A percentile compares a stretch with the other conserved stretches of the same genome.
Conservation (phyloP, 192 early-diverging fungal species). For the Thamnidium elegans region DNA sequence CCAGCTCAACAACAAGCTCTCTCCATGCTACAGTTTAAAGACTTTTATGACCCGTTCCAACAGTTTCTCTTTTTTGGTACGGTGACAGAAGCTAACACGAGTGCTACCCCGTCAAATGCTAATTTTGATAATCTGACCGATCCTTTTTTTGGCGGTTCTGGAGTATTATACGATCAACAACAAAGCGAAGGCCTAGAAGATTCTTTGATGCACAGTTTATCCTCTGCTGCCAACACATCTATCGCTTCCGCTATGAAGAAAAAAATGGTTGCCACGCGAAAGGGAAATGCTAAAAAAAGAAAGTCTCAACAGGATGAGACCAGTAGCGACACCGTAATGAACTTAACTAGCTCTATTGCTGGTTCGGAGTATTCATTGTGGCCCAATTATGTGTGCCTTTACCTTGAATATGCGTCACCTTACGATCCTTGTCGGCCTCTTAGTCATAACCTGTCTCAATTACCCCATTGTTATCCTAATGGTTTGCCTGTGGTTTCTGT, state of each 20-base stretch:
- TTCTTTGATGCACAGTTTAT: background rate
- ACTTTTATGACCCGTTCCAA: conserved; percentile 18
- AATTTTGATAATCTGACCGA: too few relatives aligned
- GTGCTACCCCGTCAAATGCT: background rate
- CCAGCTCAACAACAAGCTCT: conserved; percentile 12
- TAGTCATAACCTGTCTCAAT: conserved; percentile 27
- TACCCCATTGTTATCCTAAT: conserved; percentile 31
- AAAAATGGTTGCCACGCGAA: too few relatives aligned
- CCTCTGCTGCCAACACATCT: background rate
- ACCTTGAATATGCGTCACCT: conserved; percentile 28
- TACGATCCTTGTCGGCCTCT: conserved; percentile 28
- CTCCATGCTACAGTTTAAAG: conserved; percentile 26
- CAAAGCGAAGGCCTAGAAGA: too few relatives aligned
- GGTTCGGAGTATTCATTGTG: conserved; percentile 6
- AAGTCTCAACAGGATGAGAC: too few relatives aligned
- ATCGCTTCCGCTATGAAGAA: background rate
- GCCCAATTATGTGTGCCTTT: conserved; percentile 35
- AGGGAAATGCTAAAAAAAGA: too few relatives aligned
- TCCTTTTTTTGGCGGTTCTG: too few relatives aligned
- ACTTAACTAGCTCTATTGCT: too few relatives aligned
- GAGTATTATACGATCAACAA: background rate
- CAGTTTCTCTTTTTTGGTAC: conserved; percentile 17
- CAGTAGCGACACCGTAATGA: too few relatives aligned
- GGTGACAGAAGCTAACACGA: background rate
- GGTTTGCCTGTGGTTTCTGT: conserved; percentile 10